Conservation (phyloP, 2,329 filamentous ascomycete genomes). For the Madurella fahalii region DNA sequence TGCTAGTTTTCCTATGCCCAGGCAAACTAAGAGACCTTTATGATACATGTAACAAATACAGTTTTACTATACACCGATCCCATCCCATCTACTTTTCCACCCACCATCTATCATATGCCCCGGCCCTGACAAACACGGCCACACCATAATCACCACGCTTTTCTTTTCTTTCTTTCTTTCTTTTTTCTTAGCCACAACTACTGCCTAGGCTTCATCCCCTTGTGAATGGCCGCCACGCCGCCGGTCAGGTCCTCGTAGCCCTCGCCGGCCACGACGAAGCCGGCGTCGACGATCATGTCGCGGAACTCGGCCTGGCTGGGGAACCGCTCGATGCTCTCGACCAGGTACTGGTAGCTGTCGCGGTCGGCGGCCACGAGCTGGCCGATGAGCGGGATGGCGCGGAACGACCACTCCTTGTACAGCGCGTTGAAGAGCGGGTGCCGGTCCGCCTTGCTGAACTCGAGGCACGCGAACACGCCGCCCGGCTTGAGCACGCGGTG, state of each 20-base stretch:
- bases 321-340: constrained; percentile 95
- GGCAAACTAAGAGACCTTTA: not conserved
- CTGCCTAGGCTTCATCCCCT: constrained; percentile 76
- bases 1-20: not conserved
- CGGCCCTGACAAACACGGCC: not conserved
- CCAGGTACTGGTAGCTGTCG: constrained; percentile 96
- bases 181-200: not conserved
- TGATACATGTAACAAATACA: not conserved
- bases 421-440: constrained; percentile 74
- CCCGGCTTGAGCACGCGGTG: constrained; percentile 87
- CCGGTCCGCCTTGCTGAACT: constrained; percentile 81
- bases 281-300: constrained; percentile 76
- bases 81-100: not conserved
- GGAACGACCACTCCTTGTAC: constrained; percentile 96
- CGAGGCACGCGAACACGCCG: constrained; percentile 92
- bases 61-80: constrained; percentile 4
- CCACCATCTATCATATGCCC: too few species aligned
- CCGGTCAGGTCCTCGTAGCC: constrained; percentile 89
- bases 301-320: constrained; percentile 81
- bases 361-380: constrained; percentile 91
- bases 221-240: constrained; percentile 93
- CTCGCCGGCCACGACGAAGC: constrained; percentile 76
- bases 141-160: too few species aligned
- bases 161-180: too few species aligned
- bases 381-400: constrained; percentile 89